These are phyloP conservation scores for Ceratorhiza oryzae-sativae DNA, from an alignment of 1,284 basidiomycete genomes.

Conservation along the genomic window DNA sequence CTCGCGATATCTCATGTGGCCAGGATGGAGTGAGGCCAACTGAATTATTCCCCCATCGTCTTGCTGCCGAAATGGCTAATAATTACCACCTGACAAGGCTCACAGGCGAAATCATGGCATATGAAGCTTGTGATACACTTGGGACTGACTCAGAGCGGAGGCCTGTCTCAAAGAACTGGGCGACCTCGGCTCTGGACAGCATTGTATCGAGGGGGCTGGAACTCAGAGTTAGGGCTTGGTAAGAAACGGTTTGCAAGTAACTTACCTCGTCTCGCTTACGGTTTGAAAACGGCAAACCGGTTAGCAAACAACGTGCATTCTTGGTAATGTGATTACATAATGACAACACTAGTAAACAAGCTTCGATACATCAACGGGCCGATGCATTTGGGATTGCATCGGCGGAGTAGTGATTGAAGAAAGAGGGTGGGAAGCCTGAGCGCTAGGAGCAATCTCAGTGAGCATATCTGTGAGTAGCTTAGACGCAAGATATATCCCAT, in stretches of 20 bases:
- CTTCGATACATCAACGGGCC: neutral
- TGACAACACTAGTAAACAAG: slow-evolving; percentile 12
- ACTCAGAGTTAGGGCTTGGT: slow-evolving; percentile 36
- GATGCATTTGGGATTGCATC: too few relatives aligned
- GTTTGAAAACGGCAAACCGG: slow-evolving; percentile 25
- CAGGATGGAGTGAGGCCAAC: slow-evolving; percentile 40
- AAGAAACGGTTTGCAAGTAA: slow-evolving; percentile 29
- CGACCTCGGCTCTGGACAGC: too few relatives aligned
- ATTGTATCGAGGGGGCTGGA: too few relatives aligned
- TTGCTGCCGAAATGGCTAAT: slow-evolving; percentile 21
- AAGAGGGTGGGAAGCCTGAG: too few relatives aligned
- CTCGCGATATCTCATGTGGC: too few relatives aligned
- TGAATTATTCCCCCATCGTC: slow-evolving; percentile 40
- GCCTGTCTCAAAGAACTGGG: too few relatives aligned
- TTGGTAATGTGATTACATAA: slow-evolving; percentile 6
- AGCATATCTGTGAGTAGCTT: neutral
- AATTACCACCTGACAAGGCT: too few relatives aligned
- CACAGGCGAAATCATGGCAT: slow-evolving; percentile 34
- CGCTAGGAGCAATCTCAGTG: neutral
- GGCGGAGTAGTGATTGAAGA: too few relatives aligned
- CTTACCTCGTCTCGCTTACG: slow-evolving; percentile 9
- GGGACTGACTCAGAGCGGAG: too few relatives aligned
- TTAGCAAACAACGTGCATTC: slow-evolving; percentile 7
- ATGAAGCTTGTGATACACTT: too few relatives aligned
- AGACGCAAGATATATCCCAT: slow-evolving; percentile 6